Base-by-base conservation (phyloP, 257 asterid species). In the Nicotiana attenuata region DNA sequence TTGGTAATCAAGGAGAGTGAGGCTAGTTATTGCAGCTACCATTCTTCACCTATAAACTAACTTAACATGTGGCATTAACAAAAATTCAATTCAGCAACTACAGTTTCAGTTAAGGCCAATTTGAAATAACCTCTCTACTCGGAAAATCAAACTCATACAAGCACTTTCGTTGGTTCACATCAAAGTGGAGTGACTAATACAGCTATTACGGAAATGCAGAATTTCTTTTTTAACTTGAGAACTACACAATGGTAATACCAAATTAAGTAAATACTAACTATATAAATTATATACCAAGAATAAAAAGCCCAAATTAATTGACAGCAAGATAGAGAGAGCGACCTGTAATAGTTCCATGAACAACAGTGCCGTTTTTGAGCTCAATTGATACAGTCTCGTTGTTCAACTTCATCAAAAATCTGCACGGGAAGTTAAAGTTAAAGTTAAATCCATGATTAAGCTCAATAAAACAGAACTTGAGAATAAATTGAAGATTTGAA, bases 331-430 rank as follows among this genome's bases (percentile, higher is more conserved):
- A 65, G 14, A 29, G 38, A 85, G 19, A 78, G 35, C 63, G 16
- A 85, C 86, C 89, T 56, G 90, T 88, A 53, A 88, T 85, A 55
- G 90, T 85, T 56, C 90, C 90, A n/a, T 88, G 87, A 79, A 88
- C 89, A 53, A 88, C 87, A 20, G 90, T 79, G 76, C 89, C 89
- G 10, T 88, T 85, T 81, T 85, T 88, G 1, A 88, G 89, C 85
- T 88, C 90, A 85, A 88, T 88, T 69, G 90, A 88, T 35, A 88
- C 90, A 0, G 89, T 88, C 81, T 88, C 90, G 77, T 87, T 87
- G 87, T 87, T 85, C 78, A 88, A 83, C 83, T 85, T 88, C 86
- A 88, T 88, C 84, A 88, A 82, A 82, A 88, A 88, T 76, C 89
- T 88, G 80, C 55, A 56, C 41, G 22, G 8, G 2, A 77, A 14